phyloP scores from a whole-genome alignment of 345 rosid species.

The Eucalyptus polyanthemos region DNA sequence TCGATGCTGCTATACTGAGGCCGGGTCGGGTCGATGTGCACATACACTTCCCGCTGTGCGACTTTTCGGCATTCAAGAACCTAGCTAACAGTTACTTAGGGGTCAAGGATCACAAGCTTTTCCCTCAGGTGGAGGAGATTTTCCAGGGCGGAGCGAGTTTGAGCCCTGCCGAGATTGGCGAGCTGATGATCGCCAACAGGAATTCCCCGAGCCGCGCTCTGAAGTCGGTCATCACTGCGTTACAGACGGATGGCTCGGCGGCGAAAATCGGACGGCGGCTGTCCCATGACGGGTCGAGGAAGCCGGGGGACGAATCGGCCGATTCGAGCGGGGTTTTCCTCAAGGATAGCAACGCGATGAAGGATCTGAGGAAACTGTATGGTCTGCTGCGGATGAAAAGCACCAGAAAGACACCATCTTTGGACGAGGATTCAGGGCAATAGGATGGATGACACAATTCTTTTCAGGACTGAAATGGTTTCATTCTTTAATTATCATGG shows the following conservation, averaged over 20 bases:
- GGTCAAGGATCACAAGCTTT: slow-evolving; percentile 34
- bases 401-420: not conserved
- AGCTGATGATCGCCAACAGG: slow-evolving; percentile 36
- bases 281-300: not conserved
- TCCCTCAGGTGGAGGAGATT: slow-evolving; percentile 35
- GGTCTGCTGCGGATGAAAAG: slow-evolving; percentile 12
- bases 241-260: slow-evolving; percentile 3
- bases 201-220: slow-evolving; percentile 32
- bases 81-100: slow-evolving; percentile 29
- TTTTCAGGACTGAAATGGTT: not conserved
- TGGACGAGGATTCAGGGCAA: not conserved
- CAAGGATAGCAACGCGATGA: not conserved
- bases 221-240: slow-evolving; percentile 25
- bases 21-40: slow-evolving; percentile 46
- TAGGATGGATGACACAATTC: not conserved
- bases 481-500: not conserved
- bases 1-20: slow-evolving; percentile 21
- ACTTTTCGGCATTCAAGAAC: slow-evolving; percentile 21
- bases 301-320: not conserved
- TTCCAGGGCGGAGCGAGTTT: slow-evolving; percentile 29
- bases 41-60: slow-evolving; percentile 32
- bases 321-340: not conserved
- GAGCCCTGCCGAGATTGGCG: slow-evolving; percentile 43
- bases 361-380: slow-evolving; percentile 14
- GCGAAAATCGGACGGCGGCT: not conserved